These are phyloP conservation scores for Phytophthora ohioensis DNA, from an alignment of 352 stramenopile species.

Conservation along the genomic window DNA sequence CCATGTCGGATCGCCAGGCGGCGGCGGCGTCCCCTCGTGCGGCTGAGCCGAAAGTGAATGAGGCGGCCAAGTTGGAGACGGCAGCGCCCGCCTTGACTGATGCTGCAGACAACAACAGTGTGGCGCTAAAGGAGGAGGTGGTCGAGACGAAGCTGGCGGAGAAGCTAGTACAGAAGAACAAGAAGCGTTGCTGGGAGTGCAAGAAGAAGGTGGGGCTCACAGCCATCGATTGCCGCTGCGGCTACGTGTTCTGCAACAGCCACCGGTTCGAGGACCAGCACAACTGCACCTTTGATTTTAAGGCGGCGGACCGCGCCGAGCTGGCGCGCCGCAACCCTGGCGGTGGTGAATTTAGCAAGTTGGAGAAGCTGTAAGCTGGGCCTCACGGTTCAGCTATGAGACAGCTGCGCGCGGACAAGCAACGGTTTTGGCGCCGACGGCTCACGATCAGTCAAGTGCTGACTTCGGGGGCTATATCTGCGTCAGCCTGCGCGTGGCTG, in stretches of 20 bases:
- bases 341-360: conserved; percentile 85
- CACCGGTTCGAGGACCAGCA: conserved; percentile 92
- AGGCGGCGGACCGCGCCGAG: conserved; percentile 75
- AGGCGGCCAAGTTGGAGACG: conserved; percentile 11
- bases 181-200: conserved; percentile 92
- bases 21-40: conserved; percentile 32
- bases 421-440: neutral
- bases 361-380: conserved; percentile 78
- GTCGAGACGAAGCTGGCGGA: conserved; percentile 19
- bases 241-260: conserved; percentile 87
- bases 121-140: conserved; percentile 29
- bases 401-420: neutral
- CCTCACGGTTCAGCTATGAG: neutral
- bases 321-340: conserved; percentile 84
- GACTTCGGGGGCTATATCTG: conserved; percentile 1
- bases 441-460: conserved; percentile 33
- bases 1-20: conserved; percentile 77
- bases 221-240: conserved; percentile 90
- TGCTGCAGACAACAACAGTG: conserved; percentile 25
- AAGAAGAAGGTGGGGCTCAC: conserved; percentile 93
- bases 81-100: neutral
- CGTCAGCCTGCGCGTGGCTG: conserved; percentile 5
- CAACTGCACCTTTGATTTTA: conserved; percentile 89
- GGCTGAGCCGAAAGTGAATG: conserved; percentile 40
- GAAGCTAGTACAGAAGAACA: conserved; percentile 88